Evolutionary conservation across 2,329 filamentous ascomycete species (phyloP).

Genomic region (Pseudocercospora pini-densiflorae): DNA sequence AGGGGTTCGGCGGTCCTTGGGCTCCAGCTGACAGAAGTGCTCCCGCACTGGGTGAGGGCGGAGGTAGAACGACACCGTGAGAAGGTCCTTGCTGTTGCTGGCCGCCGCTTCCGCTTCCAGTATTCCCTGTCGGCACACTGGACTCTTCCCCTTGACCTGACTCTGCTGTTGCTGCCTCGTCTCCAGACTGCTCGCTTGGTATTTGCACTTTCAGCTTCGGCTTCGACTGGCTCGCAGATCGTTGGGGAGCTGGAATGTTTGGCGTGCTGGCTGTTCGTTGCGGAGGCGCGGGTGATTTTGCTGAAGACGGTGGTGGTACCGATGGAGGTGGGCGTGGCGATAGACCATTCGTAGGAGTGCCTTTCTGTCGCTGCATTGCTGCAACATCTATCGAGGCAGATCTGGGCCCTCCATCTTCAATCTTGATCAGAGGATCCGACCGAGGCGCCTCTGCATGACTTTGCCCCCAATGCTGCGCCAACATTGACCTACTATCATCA

Average conservation of each 20-base stretch:
- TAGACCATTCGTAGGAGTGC: constrained; percentile 45
- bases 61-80: constrained; percentile 77
- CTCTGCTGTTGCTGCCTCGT: constrained; percentile 73
- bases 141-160: constrained; percentile 64
- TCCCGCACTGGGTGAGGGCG: constrained; percentile 87
- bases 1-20: constrained; percentile 91
- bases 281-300: constrained; percentile 40
- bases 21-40: constrained; percentile 88
- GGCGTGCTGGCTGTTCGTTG: constrained; percentile 62
- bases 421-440: constrained; percentile 49
- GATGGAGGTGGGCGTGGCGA: constrained; percentile 61
- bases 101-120: constrained; percentile 33
- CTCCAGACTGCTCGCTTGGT: constrained; percentile 80
- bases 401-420: constrained; percentile 52
- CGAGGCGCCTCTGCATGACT: constrained; percentile 56
- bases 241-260: constrained; percentile 71
- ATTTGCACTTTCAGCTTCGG: constrained; percentile 93
- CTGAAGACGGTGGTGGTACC: constrained; percentile 38
- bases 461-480: constrained; percentile 75
- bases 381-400: constrained; percentile 70
- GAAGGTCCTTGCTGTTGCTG: constrained; percentile 54
- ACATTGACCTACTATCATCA: constrained; percentile 85
- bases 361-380: constrained; percentile 55
- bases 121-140: constrained; percentile 41
- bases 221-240: constrained; percentile 73